Percentiles rank a stretch among this genome's conserved stretches.
These are phyloP conservation scores for Coprinellus micaceus DNA, from an alignment of 768 basidiomycete species.

Conservation along the genomic window DNA sequence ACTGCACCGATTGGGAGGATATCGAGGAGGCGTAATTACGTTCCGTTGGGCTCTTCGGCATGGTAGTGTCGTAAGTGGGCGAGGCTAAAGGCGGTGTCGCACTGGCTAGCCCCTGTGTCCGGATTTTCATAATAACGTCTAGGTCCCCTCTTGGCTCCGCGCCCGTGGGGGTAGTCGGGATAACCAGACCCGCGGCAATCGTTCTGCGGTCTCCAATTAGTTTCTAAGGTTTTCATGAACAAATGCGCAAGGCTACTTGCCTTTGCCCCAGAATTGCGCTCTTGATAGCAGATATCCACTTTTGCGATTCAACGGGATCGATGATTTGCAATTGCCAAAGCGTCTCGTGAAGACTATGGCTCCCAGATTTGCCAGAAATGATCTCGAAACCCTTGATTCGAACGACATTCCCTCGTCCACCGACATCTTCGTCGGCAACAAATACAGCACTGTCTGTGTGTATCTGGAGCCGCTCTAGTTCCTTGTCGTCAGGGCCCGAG, in stretches of 20 bases:
- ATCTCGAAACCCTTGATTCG: constrained; percentile 66
- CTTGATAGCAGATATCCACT: constrained; percentile 76
- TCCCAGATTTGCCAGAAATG: constrained; percentile 21
- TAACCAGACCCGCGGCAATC: constrained; percentile 59
- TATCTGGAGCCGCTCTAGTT: constrained; percentile 72
- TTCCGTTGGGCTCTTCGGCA: constrained; percentile 25
- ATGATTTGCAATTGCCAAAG: constrained; percentile 73
- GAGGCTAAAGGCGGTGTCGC: constrained; percentile 19
- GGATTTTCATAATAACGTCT: constrained; percentile 82
- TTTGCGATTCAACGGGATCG: constrained; percentile 59
- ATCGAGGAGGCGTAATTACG: constrained; percentile 45
- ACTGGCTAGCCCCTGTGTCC: constrained; percentile 56
- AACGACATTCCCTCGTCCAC: constrained; percentile 50
- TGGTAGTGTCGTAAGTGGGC: constrained; percentile 21
- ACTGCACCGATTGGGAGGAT: constrained; percentile 41
- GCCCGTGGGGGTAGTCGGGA: constrained; percentile 33
- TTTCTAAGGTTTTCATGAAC: constrained; percentile 6
- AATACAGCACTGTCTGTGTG: constrained; percentile 75
- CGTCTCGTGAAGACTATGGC: constrained; percentile 26
- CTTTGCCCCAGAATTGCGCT: constrained; percentile 66
- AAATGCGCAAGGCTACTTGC: constrained; percentile 31
- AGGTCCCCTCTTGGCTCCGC: constrained; percentile 73
- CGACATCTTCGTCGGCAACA: constrained; percentile 58
- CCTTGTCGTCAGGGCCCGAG: constrained; percentile 53
- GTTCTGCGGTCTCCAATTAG: constrained; percentile 41